Base-by-base conservation (phyloP, 2,329 filamentous ascomycete species). In the Harringtonia aguacate region DNA sequence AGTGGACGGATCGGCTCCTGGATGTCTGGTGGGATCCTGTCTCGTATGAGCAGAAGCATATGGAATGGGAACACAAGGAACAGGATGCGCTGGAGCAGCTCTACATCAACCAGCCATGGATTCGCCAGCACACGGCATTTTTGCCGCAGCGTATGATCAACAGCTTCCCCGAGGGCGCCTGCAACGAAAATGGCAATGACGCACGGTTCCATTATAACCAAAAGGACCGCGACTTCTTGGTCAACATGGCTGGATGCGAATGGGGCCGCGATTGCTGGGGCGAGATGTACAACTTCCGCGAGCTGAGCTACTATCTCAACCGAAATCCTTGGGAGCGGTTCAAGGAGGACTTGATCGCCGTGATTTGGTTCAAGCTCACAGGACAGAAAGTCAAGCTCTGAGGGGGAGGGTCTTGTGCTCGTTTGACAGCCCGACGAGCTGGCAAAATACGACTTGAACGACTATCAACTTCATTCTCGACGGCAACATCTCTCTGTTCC, bases 1-100 rank as follows among this genome's bases (percentile, higher is more conserved):
- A 79, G 22, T 98, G 89, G 86, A 86, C 89, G 0, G 90, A 97
- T 56, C 82, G 87, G 5, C 68, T 98, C 17, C 75, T 98, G 30
- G 92, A 98, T 58, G 75, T 95, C 42, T 98, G 92, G 92, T 98
- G 92, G 92, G 92, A 98, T 57, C 92, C 92, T 0, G 89, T 97
- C 27, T 79, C 84, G 46, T 98, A 98, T 62, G 92, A 98, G 65
- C 92, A 98, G 65, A 94, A 88, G 60, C 92, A 98, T 62, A 95
- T 95, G 89, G 78, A 92, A 50, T 98, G 92, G 92, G 89, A 92
- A 58, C 92, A 98, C 70, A 97, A 97, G 61, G 92, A 98, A 62
- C 92, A 98, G 65, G 89, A 97, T 58, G 87, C 89, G 2, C 68
- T 98, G 35, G 89, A 95, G 65, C 84, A 94, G 65, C 72, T 98